These are phyloP conservation scores for Ambrosiella beaveri DNA, from an alignment of 2,329 filamentous ascomycete species.

Conservation along the genomic window DNA sequence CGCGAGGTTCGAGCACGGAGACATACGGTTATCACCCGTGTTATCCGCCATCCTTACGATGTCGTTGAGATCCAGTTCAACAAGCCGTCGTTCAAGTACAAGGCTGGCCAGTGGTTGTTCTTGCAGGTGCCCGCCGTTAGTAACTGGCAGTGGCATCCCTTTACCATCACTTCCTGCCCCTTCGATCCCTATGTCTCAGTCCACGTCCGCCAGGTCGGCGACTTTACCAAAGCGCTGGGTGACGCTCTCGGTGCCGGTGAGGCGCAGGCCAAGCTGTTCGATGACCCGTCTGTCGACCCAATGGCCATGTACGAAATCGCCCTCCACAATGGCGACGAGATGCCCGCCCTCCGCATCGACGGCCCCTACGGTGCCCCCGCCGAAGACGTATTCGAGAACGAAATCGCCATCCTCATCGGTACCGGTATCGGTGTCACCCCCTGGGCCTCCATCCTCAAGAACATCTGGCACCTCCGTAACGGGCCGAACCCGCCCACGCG, in stretches of 20 bases:
- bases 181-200: slow-evolving; percentile 76
- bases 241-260: slow-evolving; percentile 67
- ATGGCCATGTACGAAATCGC: slow-evolving; percentile 86
- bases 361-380: slow-evolving; percentile 80
- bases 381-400: slow-evolving; percentile 81
- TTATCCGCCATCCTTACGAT: slow-evolving; percentile 89
- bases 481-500: slow-evolving; percentile 63
- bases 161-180: slow-evolving; percentile 84
- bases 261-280: slow-evolving; percentile 63
- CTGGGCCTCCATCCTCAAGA: slow-evolving; percentile 65
- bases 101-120: slow-evolving; percentile 83
- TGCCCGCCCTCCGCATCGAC: slow-evolving; percentile 67
- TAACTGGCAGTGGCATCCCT: slow-evolving; percentile 74
- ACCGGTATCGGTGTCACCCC: slow-evolving; percentile 64
- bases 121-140: slow-evolving; percentile 69
- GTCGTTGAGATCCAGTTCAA: slow-evolving; percentile 80
- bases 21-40: slow-evolving; percentile 77
- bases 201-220: slow-evolving; percentile 75
- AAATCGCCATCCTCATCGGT: slow-evolving; percentile 61
- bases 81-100: slow-evolving; percentile 82
- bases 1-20: slow-evolving; percentile 75
- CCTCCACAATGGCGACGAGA: slow-evolving; percentile 63
- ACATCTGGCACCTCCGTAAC: slow-evolving; percentile 78
- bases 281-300: slow-evolving; percentile 49
- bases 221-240: slow-evolving; percentile 66